Base-by-base conservation (phyloP, 2,329 filamentous ascomycete species). In the Penicillium sp. region DNA sequence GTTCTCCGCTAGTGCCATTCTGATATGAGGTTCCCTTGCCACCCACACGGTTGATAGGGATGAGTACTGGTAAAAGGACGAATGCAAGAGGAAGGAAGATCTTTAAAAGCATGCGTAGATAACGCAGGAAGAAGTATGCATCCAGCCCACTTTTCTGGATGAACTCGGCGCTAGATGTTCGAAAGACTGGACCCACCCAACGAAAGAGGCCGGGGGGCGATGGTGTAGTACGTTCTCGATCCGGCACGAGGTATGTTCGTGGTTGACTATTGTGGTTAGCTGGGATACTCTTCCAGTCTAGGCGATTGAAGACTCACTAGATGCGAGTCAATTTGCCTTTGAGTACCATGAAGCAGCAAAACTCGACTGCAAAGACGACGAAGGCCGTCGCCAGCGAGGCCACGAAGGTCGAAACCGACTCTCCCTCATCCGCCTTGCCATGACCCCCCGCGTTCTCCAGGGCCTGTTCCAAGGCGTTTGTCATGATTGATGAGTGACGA, bases 121-220 rank as follows among this genome's bases (percentile, higher is more conserved):
- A 99, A 61, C 96, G 90, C 1, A 99, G 82, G 74, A 99, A 99
- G 80, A 98, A 96, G 77, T 96, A 99, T 69, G 93, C 92, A 72
- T 99, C 95, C 10, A 99, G 84, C 19, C 95, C 95, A 66, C 93
- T 97, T 75, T 97, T 96, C 53, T 93, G 89, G 67, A 99, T 96
- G 65, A 99, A 86, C 66, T 96, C 91, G 13, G 91, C 91, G 84
- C 80, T 86, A 74, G 78, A 91, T 78, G 78, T 87, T 74, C 78
- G 90, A 81, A 81, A 96, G 62, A 79, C 81, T 3, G 83, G 81
- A 14, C 72, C 69, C 49, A 84, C 74, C 84, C 83, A 86, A 66
- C 72, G 74, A 57, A 81, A 78, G 26, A 83, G 79, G 72, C 75
- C 83, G 70, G 65, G 77, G 0, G 90, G 89, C 2, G 91, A 90